Evolutionary conservation across 129 eudicot genomes (phyloP), one percentile per base, ranked within the genome.

Genomic region (Chrysanthemum makinoi): DNA sequence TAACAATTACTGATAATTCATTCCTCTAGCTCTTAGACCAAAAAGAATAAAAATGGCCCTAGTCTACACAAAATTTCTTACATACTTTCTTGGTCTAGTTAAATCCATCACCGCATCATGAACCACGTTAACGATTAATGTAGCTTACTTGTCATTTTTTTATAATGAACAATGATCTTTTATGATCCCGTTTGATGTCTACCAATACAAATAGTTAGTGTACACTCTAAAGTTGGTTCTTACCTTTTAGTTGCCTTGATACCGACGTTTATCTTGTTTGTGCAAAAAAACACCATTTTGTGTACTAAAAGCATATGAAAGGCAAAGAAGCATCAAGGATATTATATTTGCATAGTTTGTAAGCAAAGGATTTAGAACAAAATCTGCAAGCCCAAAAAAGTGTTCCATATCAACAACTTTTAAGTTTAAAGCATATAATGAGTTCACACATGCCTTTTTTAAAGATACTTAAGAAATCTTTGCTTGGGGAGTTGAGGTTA

Each of bases 291-390:
- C 33, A 48, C 62, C 18, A 66, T 28, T 72, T 17, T 33, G 14
- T 17, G 15, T 68, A 14, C 2, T 5, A 20, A 73, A 73, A 61
- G 62, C 62, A 60, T 2, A 52, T 77, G 24, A 69, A 62, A 68
- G 65, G 71, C 70, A 62, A 52, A 39, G 58, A 12, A 55, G 53
- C 68, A 56, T 74, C 51, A 50, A 22, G 35, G 56, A 20, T 20
- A 20, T 20, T 20, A 20, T 63, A 30, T 51, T 60, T 13, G 63
- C 70, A 71, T 55, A 62, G 62, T 71, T 71, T 65, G 73, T 14
- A 69, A 64, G 82, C 52, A 71, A 71, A 72, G 82, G 68, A 78
- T 72, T 62, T 70, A 66, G 77, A 77, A 71, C 76, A 64, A 77
- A 63, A 70, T 64, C 81, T 28, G 63, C 46, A 44, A 63, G 43